phyloP scores from a whole-genome alignment of 495 filamentous ascomycete genomes.

The Neurospora sp. region DNA sequence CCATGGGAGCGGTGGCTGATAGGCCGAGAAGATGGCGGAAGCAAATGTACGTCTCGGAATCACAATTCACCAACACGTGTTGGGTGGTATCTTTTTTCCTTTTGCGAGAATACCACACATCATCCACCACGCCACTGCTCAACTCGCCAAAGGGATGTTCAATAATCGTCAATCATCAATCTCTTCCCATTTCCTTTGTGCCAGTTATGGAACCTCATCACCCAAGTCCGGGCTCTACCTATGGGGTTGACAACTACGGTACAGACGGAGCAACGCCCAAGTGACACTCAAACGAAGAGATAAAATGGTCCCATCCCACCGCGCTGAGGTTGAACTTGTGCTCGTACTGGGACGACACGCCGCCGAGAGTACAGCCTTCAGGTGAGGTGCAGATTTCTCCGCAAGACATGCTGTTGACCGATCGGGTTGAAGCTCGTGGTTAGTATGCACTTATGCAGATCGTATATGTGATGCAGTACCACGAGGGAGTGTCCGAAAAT shows the following conservation, averaged over 20 bases:
- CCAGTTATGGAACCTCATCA: not conserved
- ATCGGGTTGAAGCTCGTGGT: not conserved
- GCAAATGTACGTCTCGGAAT: not conserved
- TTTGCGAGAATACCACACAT: not conserved
- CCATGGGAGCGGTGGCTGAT: not conserved
- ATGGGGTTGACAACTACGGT: not conserved
- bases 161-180: not conserved
- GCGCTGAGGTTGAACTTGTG: constrained; percentile 27
- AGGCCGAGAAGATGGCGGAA: not conserved
- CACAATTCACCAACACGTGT: not conserved
- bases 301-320: constrained; percentile 24
- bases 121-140: not conserved
- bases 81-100: not conserved
- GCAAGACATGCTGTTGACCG: constrained; percentile 14
- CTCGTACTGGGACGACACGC: constrained; percentile 22
- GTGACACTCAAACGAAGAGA: constrained; percentile 30
- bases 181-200: not conserved
- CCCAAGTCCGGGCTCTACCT: not conserved
- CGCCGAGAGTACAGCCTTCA: constrained; percentile 35
- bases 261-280: not conserved
- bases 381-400: constrained; percentile 30
- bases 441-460: not conserved
- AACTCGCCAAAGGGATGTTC: not conserved
- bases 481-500: not conserved
- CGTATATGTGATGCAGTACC: not conserved